A percentile compares a stretch with the other conserved stretches of the same genome.
Conservation (phyloP, 1,284 basidiomycete species). For the Veloboletus limbatus region DNA sequence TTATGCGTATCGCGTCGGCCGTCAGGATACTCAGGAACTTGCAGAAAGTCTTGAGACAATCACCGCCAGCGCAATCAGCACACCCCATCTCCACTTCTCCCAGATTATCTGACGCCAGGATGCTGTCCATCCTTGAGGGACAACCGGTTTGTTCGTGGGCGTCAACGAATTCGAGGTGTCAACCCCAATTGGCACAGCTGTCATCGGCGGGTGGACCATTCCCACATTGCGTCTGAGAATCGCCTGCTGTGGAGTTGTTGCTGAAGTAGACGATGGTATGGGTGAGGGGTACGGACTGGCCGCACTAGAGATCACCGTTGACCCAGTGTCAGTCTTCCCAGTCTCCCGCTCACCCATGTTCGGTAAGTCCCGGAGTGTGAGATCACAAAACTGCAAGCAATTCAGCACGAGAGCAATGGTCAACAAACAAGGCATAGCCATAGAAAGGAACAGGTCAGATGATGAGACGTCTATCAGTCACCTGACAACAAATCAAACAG, state of each 20-base stretch:
- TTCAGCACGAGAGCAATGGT: constrained; percentile 20
- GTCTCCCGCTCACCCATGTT: constrained; percentile 84
- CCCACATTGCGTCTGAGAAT: constrained; percentile 17
- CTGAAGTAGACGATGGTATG: constrained; percentile 18
- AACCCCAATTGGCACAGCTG: not conserved
- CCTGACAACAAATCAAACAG: constrained; percentile 14
- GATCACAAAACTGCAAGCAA: constrained; percentile 61
- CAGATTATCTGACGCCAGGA: constrained; percentile 66
- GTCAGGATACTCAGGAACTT: constrained; percentile 19
- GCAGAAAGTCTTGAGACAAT: constrained; percentile 68
- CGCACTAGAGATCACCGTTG: constrained; percentile 14
- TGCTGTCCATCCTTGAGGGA: constrained; percentile 45
- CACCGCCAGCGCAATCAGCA: constrained; percentile 70
- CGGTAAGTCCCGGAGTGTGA: constrained; percentile 67
- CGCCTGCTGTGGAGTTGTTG: constrained; percentile 19
- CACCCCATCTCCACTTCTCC: constrained; percentile 83
- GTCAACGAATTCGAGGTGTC: constrained; percentile 25
- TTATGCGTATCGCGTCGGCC: not conserved
- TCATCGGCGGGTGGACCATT: constrained; percentile 7
- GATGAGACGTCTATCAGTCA: constrained; percentile 22
- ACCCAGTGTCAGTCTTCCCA: constrained; percentile 42
- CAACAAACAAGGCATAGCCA: constrained; percentile 17
- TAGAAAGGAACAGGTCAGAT: constrained; percentile 13
- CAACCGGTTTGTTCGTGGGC: constrained; percentile 32
- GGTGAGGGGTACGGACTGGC: constrained; percentile 17